Base-by-base conservation (phyloP, 305 asterid genomes). In the Fraxinus platypoda region DNA sequence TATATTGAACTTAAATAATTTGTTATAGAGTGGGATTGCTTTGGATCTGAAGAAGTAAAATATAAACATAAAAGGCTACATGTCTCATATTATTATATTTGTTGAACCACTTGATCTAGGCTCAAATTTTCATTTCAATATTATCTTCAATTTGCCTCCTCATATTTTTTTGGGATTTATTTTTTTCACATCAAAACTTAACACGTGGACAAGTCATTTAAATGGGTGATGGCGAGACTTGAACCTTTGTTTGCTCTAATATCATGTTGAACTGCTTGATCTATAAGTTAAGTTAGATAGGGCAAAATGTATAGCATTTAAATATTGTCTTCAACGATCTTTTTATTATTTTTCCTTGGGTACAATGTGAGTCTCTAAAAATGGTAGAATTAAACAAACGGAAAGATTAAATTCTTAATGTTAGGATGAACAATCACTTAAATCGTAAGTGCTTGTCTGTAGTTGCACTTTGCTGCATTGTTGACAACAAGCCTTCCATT, bases 31-130 rank as follows among this genome's bases (percentile, higher is more conserved):
- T 80, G 80, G 85, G 43, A 37, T 72, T 76, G 54, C 83, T 75
- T 77, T 21, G 49, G 78, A 85, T 83, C 34, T 84, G 71, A 70
- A 78, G 82, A 52, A 43, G 80, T 64, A 77, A 75, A 78, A 28
- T 75, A 25, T 70, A 21, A 57, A 70, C 66, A 31, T n/a, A 37
- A 79, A 72, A 30, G 73, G 80, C 30, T 59, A 35, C 81, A 38
- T 35, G 80, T 83, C 74, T 28, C 76, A 70, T 13, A 70, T 13
- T 70, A 62, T 70, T 30, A 6, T 70, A 6, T 64, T 26, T 25
- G 33, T 64, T 68, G 8, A 68, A 68, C 35, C 35, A 68, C 19
- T 68, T 28, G 74, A 68, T 68, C 35, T 28, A 68, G 35, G 35
- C 17, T 6, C 21, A 68, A 68, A 26, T 68, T 33, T 66, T 68